Base-by-base conservation (phyloP, 352 stramenopile genomes). In the Phytophthora uliginosa region DNA sequence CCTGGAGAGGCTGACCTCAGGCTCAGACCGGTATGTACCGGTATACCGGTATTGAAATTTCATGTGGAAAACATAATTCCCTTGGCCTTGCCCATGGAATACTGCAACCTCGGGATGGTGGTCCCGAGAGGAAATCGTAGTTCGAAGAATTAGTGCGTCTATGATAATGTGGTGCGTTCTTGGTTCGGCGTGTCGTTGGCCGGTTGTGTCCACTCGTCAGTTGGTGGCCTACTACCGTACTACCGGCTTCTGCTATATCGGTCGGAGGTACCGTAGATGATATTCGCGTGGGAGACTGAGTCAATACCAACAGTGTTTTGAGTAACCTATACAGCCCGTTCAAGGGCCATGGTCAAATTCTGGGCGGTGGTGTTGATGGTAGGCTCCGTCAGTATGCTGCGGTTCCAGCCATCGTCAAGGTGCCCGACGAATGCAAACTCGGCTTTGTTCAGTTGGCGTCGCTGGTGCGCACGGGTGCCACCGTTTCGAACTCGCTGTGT, bases 401-500 rank as follows among this genome's bases (percentile, higher is more conserved):
- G 9, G 42, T 80, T 2, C 64, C 72, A 2, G 72, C 63, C 20
- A 59, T 80, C 48, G 63, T 75, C 65, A 78, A 80, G 51, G 63
- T 82, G 20, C 69, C 68, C 0, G 50, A 59, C 8, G 61, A 74
- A 6, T 76, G 61, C 72, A 69, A 69, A 24, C 54, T 82, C 6
- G 59, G 65, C 40, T 78, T 56, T 34, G 67, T 74, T 20, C 56
- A 82, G 54, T 52, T 78, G 4, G 72, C 72, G 40, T 73, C 76
- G 38, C 59, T 82, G 15, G 72, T 78, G 9, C 69, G 62, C 48
- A 76, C 75, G 0, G 75, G 75, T 8, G 47, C 65, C 17, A 82
- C 72, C 22, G 69, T 68, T 1, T 82, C 68, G 72, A 80, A 80
- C 42, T 64, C 72, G 13, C 59, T 82, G 0, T 78, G 70, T 24